Evolutionary conservation across 1,284 basidiomycete species (phyloP).

Genomic region (Pseudozyma hubeiensis): DNA sequence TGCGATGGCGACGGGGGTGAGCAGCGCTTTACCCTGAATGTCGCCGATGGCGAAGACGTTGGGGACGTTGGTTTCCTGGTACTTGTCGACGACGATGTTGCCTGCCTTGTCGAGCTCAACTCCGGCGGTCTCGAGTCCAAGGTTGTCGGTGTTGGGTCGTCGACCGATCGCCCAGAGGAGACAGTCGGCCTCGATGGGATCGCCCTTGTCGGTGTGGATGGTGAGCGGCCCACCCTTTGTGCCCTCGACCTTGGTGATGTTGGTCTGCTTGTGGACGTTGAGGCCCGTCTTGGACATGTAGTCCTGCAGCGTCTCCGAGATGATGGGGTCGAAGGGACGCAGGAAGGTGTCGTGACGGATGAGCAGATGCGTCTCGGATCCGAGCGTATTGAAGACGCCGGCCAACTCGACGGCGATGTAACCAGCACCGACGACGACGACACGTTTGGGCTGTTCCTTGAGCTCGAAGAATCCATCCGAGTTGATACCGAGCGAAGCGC

Average conservation of each 20-base stretch:
- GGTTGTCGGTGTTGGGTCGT: slow-evolving; percentile 79
- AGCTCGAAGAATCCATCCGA: slow-evolving; percentile 98
- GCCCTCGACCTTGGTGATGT: slow-evolving; percentile 81
- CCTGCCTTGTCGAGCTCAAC: slow-evolving; percentile 82
- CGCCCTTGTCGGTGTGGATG: slow-evolving; percentile 72
- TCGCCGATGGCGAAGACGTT: slow-evolving; percentile 89
- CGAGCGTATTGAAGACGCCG: slow-evolving; percentile 66
- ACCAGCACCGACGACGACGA: slow-evolving; percentile 93
- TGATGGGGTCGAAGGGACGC: slow-evolving; percentile 88
- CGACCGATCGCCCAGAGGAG: slow-evolving; percentile 96
- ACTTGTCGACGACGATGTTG: slow-evolving; percentile 89
- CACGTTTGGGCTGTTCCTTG: slow-evolving; percentile 87
- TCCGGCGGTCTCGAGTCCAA: slow-evolving; percentile 83
- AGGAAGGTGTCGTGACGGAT: slow-evolving; percentile 90
- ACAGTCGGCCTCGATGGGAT: slow-evolving; percentile 84
- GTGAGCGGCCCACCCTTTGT: slow-evolving; percentile 60
- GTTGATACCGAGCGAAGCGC: slow-evolving; percentile 87
- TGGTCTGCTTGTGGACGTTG: slow-evolving; percentile 82
- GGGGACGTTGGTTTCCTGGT: slow-evolving; percentile 78
- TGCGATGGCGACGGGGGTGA: slow-evolving; percentile 98
- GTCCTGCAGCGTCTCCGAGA: slow-evolving; percentile 87
- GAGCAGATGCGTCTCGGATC: slow-evolving; percentile 85
- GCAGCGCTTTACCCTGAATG: slow-evolving; percentile 86
- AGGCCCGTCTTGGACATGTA: slow-evolving; percentile 96
- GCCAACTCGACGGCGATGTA: slow-evolving; percentile 90